Base-by-base conservation (phyloP, 225 moss, liverwort and hornwort genomes). In the Pseudisothecium myosuroides region DNA sequence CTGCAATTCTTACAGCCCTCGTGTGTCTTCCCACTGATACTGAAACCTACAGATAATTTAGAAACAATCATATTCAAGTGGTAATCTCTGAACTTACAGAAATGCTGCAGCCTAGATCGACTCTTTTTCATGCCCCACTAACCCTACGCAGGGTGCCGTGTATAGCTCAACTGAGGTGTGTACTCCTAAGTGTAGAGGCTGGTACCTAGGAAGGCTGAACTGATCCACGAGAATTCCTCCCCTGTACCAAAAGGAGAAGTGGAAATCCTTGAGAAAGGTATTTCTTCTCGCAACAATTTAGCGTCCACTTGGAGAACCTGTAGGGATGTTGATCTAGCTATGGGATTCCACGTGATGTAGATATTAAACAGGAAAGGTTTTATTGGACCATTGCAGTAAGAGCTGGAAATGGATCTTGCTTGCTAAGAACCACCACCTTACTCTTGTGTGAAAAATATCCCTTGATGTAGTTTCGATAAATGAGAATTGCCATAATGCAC, bases 391-490 rank as follows among this genome's bases (percentile, higher is more conserved):
- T 86, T 82, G 85, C 88, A 88, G 90, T 79, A 24, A 88, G 90
- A 60, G 88, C 90, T 82, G 98, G 98, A 89, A 96, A 98, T 12
- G 97, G 95, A 89, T 97, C 98, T 91, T 96, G 96, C 93, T 95
- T 98, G 91, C 98, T 98, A 73, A 98, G 92, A 69, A 98, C 98
- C 65, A 98, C 98, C 77, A 98, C 98, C 91, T 96, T 98, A 88
- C 96, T 97, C 86, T 98, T 98, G 92, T 97, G 98, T 39, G 98
- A 97, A 88, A 98, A 94, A 73, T 97, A 98, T 52, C 97, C 97
- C 87, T 94, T 93, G 92, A 97, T 94, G 86, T 95, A 95, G 84
- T 94, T 97, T 73, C 95, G 95, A 88, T 97, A 94, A 81, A 97
- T 98, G 62, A 96, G 93, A 47, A 95, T 96, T 29, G 96, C 98